Conservation (phyloP, 2,329 filamentous ascomycete species). For the Aulographum hederae region DNA sequence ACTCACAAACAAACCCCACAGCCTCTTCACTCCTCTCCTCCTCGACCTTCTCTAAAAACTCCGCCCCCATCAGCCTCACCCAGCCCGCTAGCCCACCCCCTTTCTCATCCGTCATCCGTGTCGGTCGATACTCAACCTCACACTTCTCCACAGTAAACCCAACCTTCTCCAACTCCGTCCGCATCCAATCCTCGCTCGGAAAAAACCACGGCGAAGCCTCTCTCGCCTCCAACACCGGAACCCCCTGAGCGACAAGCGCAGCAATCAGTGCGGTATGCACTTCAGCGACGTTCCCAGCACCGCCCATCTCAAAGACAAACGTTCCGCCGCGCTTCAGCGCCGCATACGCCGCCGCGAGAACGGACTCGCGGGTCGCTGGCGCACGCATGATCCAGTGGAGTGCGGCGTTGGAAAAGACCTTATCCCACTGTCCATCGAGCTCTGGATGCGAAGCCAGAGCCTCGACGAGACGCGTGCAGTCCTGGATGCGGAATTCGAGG, state of each 20-base stretch:
- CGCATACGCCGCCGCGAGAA: slow-evolving; percentile 34
- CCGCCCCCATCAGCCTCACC: slow-evolving; percentile 44
- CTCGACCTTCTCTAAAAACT: slow-evolving; percentile 36
- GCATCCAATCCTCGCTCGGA: slow-evolving; percentile 43
- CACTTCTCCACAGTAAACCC: slow-evolving; percentile 27
- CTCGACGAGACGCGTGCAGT: slow-evolving; percentile 12
- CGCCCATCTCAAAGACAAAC: slow-evolving; percentile 56
- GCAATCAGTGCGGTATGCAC: slow-evolving; percentile 39
- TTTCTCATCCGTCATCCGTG: slow-evolving; percentile 22
- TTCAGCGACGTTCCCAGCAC: slow-evolving; percentile 48
- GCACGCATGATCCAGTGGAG: slow-evolving; percentile 32
- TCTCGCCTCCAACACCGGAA: slow-evolving; percentile 30
- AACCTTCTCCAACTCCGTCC: slow-evolving; percentile 14
- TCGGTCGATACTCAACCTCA: slow-evolving; percentile 49
- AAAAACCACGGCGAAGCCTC: slow-evolving; percentile 53
- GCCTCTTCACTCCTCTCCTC: slow-evolving; percentile 31
- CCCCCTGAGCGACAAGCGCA: slow-evolving; percentile 32
- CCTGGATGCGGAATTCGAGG: slow-evolving; percentile 12
- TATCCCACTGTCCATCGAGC: slow-evolving; percentile 14
- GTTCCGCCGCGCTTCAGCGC: slow-evolving; percentile 35
- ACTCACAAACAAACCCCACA: slow-evolving; percentile 34
- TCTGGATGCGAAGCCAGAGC: slow-evolving; percentile 6
- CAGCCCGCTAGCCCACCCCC: slow-evolving; percentile 44
- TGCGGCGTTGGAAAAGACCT: slow-evolving; percentile 24
- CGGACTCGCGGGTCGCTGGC: slow-evolving; percentile 22